Conservation (phyloP, 345 rosid genomes). For the Eucalyptus curtisii region DNA sequence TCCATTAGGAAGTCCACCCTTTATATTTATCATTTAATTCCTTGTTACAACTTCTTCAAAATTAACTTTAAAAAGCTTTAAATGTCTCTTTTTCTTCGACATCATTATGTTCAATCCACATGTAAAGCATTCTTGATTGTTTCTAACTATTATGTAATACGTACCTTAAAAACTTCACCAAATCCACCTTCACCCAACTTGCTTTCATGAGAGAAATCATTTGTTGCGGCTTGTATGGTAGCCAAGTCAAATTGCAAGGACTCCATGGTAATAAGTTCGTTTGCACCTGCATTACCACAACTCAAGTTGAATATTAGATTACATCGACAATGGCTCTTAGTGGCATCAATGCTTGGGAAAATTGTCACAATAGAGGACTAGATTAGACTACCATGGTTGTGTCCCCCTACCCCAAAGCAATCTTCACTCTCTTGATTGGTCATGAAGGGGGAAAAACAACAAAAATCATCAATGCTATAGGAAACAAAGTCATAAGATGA, state of each 20-base stretch:
- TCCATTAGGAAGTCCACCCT: slow-evolving; percentile 27
- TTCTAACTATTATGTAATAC: background rate
- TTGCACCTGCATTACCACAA: slow-evolving; percentile 5
- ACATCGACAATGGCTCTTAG: background rate
- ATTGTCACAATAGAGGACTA: background rate
- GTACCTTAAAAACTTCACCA: slow-evolving; percentile 58
- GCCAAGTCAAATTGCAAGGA: slow-evolving; percentile 30
- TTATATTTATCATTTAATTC: background rate
- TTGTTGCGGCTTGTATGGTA: slow-evolving; percentile 29
- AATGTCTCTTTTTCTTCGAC: background rate
- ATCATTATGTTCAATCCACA: background rate
- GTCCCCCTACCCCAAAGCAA: background rate
- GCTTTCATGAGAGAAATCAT: slow-evolving; percentile 33
- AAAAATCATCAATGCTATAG: too few relatives aligned
- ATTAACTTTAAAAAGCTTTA: background rate
- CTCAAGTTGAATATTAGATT: background rate
- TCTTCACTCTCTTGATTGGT: background rate
- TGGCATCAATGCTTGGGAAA: background rate
- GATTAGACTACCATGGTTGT: background rate
- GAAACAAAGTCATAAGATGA: too few relatives aligned
- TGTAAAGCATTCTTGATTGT: background rate
- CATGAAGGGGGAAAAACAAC: background rate
- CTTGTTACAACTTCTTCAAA: background rate
- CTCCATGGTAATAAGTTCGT: slow-evolving; percentile 15
- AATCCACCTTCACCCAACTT: slow-evolving; percentile 71